Evolutionary conservation across 2,329 filamentous ascomycete genomes (phyloP).

Genomic region (Aspergillus novoparasiticus): DNA sequence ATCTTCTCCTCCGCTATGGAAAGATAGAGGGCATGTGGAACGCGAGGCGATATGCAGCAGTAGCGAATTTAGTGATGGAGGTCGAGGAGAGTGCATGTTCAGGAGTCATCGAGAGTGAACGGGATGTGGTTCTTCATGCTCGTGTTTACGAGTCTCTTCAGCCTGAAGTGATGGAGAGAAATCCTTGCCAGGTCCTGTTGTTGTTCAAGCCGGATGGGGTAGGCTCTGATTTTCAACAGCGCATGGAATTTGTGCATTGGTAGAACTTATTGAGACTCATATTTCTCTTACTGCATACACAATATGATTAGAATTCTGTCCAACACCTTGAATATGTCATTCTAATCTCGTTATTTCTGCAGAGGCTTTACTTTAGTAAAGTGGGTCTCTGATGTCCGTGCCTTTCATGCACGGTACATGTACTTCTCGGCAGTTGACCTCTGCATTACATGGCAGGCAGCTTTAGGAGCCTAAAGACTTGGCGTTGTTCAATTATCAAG

Average conservation of each 20-base stretch:
- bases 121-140: not conserved
- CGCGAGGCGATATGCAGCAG: not conserved
- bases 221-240: not conserved
- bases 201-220: not conserved
- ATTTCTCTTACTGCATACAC: not conserved
- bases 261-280: not conserved
- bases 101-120: not conserved
- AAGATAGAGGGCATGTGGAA: slow-evolving; percentile 2
- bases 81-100: not conserved
- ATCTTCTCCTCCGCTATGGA: not conserved
- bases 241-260: not conserved
- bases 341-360: not conserved
- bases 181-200: not conserved
- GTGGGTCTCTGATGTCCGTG: no score
- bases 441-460: no score
- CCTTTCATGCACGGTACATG: no score
- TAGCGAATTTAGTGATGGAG: not conserved
- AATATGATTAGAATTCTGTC: not conserved
- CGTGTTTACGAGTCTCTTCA: not conserved
- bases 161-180: not conserved
- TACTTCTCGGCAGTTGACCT: no score
- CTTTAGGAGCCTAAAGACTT: no score
- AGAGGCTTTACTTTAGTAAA: no score
- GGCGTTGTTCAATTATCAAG: no score
- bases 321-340: not conserved